phyloP scores from a whole-genome alignment of 768 basidiomycete species.

The Rhizopogon roseolus region DNA sequence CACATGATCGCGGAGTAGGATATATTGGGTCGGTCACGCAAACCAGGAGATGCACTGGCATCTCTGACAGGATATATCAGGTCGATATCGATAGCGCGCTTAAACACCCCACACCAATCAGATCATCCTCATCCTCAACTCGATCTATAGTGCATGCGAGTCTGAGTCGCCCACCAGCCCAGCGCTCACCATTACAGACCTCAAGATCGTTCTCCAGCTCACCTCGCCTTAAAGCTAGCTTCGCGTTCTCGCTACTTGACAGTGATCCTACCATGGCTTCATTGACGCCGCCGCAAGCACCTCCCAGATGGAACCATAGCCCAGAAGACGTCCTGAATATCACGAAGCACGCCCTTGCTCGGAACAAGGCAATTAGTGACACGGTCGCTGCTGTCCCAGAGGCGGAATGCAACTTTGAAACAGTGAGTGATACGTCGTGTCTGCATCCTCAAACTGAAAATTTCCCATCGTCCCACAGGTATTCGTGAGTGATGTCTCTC shows the following conservation, averaged over 20 bases:
- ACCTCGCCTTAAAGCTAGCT: neutral
- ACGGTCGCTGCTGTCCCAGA: slow-evolving; percentile 52
- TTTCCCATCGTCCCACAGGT: slow-evolving; percentile 40
- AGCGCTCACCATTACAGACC: neutral
- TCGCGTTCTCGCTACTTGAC: neutral
- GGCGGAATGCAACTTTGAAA: slow-evolving; percentile 59
- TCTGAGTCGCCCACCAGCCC: neutral
- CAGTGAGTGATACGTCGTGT: slow-evolving; percentile 38
- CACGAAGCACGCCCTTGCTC: slow-evolving; percentile 55
- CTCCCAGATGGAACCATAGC: slow-evolving; percentile 65
- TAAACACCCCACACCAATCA: neutral
- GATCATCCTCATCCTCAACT: neutral
- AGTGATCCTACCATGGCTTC: slow-evolving; percentile 32
- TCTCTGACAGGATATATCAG: neutral
- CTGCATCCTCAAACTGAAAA: neutral
- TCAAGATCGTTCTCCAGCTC: slow-evolving; percentile 1
- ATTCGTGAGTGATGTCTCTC: slow-evolving; percentile 50
- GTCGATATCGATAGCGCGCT: slow-evolving; percentile 1
- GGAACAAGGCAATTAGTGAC: slow-evolving; percentile 52
- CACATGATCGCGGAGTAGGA: neutral
- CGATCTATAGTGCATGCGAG: neutral
- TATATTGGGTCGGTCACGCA: slow-evolving; percentile 4
- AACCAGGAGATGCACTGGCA: neutral
- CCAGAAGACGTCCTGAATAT: slow-evolving; percentile 53
- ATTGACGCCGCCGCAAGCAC: slow-evolving; percentile 58